Percentiles rank a stretch among this genome's conserved stretches.
phyloP scores from a whole-genome alignment of 2,329 filamentous ascomycete genomes.

The Gyromitra esculenta region DNA sequence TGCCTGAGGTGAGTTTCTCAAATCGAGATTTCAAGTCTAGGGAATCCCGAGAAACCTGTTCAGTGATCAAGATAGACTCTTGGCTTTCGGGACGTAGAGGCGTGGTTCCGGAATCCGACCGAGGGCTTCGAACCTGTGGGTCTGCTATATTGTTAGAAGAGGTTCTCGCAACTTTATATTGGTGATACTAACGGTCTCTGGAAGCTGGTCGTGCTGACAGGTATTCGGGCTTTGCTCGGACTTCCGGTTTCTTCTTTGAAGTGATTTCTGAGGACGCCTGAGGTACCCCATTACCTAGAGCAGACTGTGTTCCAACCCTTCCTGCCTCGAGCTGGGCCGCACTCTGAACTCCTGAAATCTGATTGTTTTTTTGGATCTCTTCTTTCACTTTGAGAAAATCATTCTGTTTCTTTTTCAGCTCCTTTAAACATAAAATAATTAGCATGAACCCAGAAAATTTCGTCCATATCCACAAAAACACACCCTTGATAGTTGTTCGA shows the following conservation, averaged over 20 bases:
- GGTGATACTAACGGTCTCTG: conserved; percentile 40
- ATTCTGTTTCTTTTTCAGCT: conserved; percentile 54
- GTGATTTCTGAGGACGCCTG: conserved; percentile 1
- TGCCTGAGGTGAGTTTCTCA: conserved; percentile 33
- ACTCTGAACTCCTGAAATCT: conserved; percentile 68
- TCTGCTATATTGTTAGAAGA: conserved; percentile 35
- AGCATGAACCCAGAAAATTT: conserved; percentile 4
- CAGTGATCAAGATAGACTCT: neutral
- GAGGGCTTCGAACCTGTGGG: conserved; percentile 9
- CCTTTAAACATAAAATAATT: conserved; percentile 25
- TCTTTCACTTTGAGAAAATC: conserved; percentile 69
- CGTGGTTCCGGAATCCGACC: conserved; percentile 4
- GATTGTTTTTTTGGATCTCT: conserved; percentile 72
- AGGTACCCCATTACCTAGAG: conserved; percentile 3
- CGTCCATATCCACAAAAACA: conserved; percentile 41
- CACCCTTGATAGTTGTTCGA: conserved; percentile 62
- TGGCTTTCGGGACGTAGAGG: conserved; percentile 15
- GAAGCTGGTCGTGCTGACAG: conserved; percentile 38
- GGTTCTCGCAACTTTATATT: conserved; percentile 2
- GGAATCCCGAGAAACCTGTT: conserved; percentile 20
- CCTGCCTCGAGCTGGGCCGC: conserved; percentile 56
- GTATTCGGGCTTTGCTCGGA: conserved; percentile 54
- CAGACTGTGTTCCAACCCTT: conserved; percentile 61
- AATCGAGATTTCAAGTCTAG: conserved; percentile 46
- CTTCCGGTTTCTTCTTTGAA: conserved; percentile 42